phyloP scores from a whole-genome alignment of 2,329 filamentous ascomycete genomes.

The Fusarium domesticum region DNA sequence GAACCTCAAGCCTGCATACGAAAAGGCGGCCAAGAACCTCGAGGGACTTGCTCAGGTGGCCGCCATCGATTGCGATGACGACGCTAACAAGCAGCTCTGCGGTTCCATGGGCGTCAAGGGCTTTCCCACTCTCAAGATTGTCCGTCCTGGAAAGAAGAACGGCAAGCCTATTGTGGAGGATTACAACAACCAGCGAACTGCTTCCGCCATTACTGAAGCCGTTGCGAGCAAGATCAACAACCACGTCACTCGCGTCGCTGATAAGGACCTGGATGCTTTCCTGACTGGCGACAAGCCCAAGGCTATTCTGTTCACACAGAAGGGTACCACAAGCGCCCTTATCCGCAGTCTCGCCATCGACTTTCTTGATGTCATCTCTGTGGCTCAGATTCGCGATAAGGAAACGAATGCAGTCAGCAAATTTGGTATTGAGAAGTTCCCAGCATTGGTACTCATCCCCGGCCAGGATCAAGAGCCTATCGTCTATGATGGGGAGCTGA shows the following conservation, averaged over 20 bases:
- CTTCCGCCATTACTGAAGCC: constrained; percentile 84
- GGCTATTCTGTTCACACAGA: constrained; percentile 89
- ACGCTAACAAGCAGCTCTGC: constrained; percentile 86
- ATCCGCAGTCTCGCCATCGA: constrained; percentile 86
- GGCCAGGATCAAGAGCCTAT: constrained; percentile 65
- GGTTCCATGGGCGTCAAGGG: constrained; percentile 83
- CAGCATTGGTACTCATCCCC: constrained; percentile 75
- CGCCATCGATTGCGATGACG: constrained; percentile 92
- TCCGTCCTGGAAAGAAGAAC: constrained; percentile 76
- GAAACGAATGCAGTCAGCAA: constrained; percentile 67
- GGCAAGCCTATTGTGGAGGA: constrained; percentile 83
- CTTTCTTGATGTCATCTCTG: constrained; percentile 73
- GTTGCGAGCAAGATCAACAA: constrained; percentile 88
- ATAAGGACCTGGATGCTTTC: constrained; percentile 76
- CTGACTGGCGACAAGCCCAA: constrained; percentile 71
- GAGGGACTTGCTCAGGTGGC: constrained; percentile 92
- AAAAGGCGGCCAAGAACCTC: constrained; percentile 86
- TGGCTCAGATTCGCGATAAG: constrained; percentile 83
- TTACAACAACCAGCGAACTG: constrained; percentile 78
- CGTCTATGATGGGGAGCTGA: constrained; percentile 77
- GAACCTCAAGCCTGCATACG: constrained; percentile 91
- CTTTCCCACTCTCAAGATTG: constrained; percentile 93
- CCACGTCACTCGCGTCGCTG: constrained; percentile 76
- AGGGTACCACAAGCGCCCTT: constrained; percentile 80
- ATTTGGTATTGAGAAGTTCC: constrained; percentile 76